Evolutionary conservation across 202 grass and related monocot genomes (phyloP).

Genomic region (Digitaria exilis): DNA sequence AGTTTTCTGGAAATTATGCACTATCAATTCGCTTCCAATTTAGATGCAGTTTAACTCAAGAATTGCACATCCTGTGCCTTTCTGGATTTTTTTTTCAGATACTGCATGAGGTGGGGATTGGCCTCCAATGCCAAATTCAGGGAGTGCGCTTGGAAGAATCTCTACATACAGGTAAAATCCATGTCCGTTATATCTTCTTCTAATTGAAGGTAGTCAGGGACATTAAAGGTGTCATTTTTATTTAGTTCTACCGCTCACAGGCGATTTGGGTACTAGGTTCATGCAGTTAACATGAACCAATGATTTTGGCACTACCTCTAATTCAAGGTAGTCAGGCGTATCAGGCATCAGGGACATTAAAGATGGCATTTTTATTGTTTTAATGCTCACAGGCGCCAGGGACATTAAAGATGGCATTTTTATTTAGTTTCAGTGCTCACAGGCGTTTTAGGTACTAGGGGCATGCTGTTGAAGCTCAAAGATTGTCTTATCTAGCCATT

Average conservation of each 20-base stretch:
- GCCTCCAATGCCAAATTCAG: slow-evolving; percentile 57
- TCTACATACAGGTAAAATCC: slow-evolving; percentile 78
- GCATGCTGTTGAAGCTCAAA: background rate
- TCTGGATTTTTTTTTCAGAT: slow-evolving; percentile 39
- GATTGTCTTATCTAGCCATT: background rate
- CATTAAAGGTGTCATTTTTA: background rate
- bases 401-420: too few relatives aligned
- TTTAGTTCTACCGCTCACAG: background rate
- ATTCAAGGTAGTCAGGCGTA: too few relatives aligned
- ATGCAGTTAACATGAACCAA: background rate
- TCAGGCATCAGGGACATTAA: too few relatives aligned
- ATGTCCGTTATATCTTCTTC: background rate
- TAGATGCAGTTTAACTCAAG: background rate
- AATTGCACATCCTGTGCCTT: background rate
- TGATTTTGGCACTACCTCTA: background rate
- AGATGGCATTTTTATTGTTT: too few relatives aligned
- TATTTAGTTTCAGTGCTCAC: too few relatives aligned
- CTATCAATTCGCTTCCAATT: background rate
- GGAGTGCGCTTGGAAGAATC: slow-evolving; percentile 90
- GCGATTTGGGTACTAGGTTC: background rate
- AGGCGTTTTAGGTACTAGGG: background rate
- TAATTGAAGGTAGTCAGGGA: background rate
- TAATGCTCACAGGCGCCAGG: too few relatives aligned
- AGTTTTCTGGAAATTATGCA: background rate
- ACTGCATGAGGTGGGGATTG: slow-evolving; percentile 93